Conservation (phyloP, 352 stramenopile species). For the Pythium dissotocum region DNA sequence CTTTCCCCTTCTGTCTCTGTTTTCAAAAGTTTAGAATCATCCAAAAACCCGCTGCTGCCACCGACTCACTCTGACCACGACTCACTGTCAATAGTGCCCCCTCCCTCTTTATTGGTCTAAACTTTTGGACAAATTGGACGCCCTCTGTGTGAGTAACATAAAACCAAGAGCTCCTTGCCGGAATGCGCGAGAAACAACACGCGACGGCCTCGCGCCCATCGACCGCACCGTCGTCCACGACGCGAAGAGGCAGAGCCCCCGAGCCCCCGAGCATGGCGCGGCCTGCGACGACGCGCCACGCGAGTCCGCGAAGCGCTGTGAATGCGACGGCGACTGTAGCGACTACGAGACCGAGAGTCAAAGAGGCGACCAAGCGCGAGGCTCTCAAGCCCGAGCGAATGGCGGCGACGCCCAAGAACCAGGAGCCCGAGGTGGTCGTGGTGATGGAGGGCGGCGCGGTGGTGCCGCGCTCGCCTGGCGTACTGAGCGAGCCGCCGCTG, state of each 20-base stretch:
- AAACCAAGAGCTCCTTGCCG: background rate
- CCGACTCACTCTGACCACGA: background rate
- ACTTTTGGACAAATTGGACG: too few species aligned
- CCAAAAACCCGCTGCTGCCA: background rate
- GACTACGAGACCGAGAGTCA: background rate
- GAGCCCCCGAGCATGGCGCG: background rate
- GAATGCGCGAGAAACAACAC: conserved; percentile 3
- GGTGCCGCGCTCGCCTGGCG: conserved; percentile 2
- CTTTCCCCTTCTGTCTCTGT: too few species aligned
- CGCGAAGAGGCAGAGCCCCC: background rate
- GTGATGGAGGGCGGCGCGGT: conserved; percentile 1
- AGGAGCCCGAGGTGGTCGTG: background rate
- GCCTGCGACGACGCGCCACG: background rate
- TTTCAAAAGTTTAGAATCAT: too few species aligned
- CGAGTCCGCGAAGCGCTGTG: background rate
- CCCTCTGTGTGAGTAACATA: background rate
- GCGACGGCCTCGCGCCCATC: background rate
- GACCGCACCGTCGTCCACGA: background rate
- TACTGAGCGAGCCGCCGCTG: conserved; percentile 5
- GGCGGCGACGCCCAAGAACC: background rate
- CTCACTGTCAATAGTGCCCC: background rate
- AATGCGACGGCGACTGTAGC: background rate
- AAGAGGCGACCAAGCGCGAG: conserved; percentile 7
- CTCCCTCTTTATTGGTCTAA: too few species aligned
- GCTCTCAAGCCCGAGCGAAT: conserved; percentile 1